A percentile compares a stretch with the other conserved stretches of the same genome.
Conservation (phyloP, 495 filamentous ascomycete genomes). For the Xylaria nigripes region DNA sequence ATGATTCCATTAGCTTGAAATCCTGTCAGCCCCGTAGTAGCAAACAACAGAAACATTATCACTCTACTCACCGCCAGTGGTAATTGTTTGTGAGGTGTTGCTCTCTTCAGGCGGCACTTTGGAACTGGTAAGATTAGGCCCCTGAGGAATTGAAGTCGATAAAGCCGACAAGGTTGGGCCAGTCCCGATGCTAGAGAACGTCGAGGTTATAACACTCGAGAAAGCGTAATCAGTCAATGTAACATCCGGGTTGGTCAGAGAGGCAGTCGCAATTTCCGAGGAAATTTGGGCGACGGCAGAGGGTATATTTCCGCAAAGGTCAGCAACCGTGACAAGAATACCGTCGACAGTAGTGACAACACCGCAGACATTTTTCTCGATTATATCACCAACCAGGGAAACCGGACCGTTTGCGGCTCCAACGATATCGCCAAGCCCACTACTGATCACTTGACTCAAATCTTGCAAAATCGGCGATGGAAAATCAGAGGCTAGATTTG, state of each 20-base stretch:
- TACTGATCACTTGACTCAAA: slow-evolving; percentile 2
- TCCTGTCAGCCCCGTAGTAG: slow-evolving; percentile 1
- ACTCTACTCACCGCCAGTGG: slow-evolving; percentile 11
- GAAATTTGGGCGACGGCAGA: slow-evolving; percentile 7
- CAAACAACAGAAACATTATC: not conserved
- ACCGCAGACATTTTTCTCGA: slow-evolving; percentile 14
- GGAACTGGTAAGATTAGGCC: not conserved
- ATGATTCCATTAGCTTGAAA: not conserved
- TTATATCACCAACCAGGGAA: slow-evolving; percentile 10
- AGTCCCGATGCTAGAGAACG: not conserved
- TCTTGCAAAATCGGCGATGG: slow-evolving; percentile 2
- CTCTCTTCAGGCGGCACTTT: not conserved
- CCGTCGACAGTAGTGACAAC: slow-evolving; percentile 13
- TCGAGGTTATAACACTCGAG: not conserved
- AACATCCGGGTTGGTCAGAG: slow-evolving; percentile 1
- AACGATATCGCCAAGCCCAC: slow-evolving; percentile 8
- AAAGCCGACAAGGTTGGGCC: not conserved
- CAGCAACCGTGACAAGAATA: slow-evolving; percentile 12
- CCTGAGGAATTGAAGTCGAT: not conserved
- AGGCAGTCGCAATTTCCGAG: slow-evolving; percentile 3
- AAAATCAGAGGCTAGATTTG: slow-evolving; percentile 4
- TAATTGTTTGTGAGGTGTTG: not conserved
- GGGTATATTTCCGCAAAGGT: slow-evolving; percentile 11
- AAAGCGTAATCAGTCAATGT: slow-evolving; percentile 5
- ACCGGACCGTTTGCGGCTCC: slow-evolving; percentile 6